A percentile compares a stretch with the other conserved stretches of the same genome.
Conservation (phyloP, 1,284 basidiomycete species). For the Calocybe gambosa region DNA sequence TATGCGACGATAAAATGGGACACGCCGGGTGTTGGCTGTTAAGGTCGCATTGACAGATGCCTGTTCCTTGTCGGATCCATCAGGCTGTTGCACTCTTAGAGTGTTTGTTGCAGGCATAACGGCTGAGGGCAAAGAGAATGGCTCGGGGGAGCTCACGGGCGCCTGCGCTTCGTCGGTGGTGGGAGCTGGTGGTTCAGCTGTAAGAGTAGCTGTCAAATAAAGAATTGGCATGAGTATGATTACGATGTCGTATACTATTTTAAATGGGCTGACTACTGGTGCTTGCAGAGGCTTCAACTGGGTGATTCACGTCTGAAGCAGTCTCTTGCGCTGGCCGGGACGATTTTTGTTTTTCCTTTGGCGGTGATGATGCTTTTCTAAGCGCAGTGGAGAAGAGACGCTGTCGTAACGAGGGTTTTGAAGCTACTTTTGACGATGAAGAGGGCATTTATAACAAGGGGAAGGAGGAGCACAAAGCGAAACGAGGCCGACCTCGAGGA, state of each 20-base stretch:
- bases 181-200: slow-evolving; percentile 15
- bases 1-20: slow-evolving; percentile 39
- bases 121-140: slow-evolving; percentile 7
- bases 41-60: slow-evolving; percentile 33
- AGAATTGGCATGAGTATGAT: neutral
- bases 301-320: slow-evolving; percentile 13
- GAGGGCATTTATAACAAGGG: slow-evolving; percentile 14
- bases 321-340: slow-evolving; percentile 1
- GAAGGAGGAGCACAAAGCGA: slow-evolving; percentile 3
- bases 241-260: neutral
- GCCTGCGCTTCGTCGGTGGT: slow-evolving; percentile 18
- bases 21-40: slow-evolving; percentile 29
- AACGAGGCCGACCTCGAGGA: slow-evolving; percentile 6
- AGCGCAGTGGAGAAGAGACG: slow-evolving; percentile 20
- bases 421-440: slow-evolving; percentile 11
- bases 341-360: slow-evolving; percentile 7
- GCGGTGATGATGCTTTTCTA: slow-evolving; percentile 10
- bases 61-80: slow-evolving; percentile 33
- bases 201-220: slow-evolving; percentile 14
- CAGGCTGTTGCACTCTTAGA: slow-evolving; percentile 12
- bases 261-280: slow-evolving; percentile 19
- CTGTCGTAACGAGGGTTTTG: slow-evolving; percentile 24
- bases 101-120: slow-evolving; percentile 10
- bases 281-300: slow-evolving; percentile 19
- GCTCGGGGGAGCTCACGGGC: slow-evolving; percentile 6